A percentile compares a stretch with the other conserved stretches of the same genome.
Conservation (phyloP, 305 asterid species). For the Caryopteris hybrid region DNA sequence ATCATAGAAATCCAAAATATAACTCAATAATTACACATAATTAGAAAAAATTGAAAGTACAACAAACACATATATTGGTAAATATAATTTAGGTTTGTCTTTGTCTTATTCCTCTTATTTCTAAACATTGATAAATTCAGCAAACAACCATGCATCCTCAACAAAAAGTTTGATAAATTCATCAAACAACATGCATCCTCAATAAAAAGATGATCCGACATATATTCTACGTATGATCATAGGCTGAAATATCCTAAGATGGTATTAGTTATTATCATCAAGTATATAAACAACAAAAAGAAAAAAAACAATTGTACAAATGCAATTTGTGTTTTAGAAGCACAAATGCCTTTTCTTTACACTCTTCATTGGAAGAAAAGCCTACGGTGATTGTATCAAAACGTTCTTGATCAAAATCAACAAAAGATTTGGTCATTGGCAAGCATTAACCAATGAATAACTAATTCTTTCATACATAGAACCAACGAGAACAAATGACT, state of each 20-base stretch:
- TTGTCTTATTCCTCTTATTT: no score
- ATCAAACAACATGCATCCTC: no score
- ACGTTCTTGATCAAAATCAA: conserved; percentile 31
- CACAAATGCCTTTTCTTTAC: conserved; percentile 36
- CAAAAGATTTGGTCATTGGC: conserved; percentile 27
- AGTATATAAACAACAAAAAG: conserved; percentile 22
- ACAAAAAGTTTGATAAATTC: neutral
- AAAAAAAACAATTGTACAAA: conserved; percentile 28
- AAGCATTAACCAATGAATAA: conserved; percentile 6
- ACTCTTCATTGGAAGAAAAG: conserved; percentile 32
- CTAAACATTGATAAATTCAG: no score
- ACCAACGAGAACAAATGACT: neutral
- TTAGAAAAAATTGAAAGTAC: no score
- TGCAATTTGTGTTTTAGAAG: conserved; percentile 20
- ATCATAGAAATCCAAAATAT: no score
- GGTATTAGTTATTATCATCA: no score
- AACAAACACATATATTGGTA: no score
- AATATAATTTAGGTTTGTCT: no score
- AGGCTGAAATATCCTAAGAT: conserved; percentile 13
- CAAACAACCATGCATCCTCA: no score
- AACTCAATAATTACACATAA: no score
- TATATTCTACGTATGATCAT: conserved; percentile 17
- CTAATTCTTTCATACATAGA: conserved; percentile 3
- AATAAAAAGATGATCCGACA: neutral
- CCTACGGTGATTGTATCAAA: conserved; percentile 16